Conservation (phyloP, 768 basidiomycete species). For the Mrakia gelida region DNA sequence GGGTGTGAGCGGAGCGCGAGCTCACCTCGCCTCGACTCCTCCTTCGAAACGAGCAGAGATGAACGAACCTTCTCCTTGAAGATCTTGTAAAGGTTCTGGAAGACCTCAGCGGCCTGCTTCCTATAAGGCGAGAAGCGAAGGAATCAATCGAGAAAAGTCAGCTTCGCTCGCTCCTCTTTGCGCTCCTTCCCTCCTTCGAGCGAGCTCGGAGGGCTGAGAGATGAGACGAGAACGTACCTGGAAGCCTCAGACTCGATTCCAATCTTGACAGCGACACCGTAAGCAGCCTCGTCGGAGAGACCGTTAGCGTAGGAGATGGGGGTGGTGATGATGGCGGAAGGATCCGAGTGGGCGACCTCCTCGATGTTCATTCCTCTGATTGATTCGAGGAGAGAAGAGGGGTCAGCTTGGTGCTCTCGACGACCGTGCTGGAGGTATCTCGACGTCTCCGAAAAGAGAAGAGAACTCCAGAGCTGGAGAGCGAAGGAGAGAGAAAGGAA, state of each 20-base stretch:
- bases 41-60: neutral
- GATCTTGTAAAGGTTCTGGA: constrained; percentile 88
- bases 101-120: constrained; percentile 82
- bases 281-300: constrained; percentile 64
- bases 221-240: constrained; percentile 45
- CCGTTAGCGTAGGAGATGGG: constrained; percentile 82
- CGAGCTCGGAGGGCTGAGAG: neutral
- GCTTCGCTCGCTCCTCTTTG: neutral
- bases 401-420: neutral
- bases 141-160: neutral
- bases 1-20: neutral
- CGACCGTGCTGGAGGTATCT: neutral
- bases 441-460: too few relatives aligned
- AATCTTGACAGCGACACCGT: constrained; percentile 77
- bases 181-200: neutral
- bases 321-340: constrained; percentile 88
- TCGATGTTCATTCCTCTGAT: constrained; percentile 92
- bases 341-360: constrained; percentile 95
- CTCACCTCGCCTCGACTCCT: neutral
- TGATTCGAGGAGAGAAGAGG: neutral
- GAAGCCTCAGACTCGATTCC: constrained; percentile 73
- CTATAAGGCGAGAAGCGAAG: neutral
- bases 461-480: neutral
- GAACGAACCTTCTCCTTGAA: constrained; percentile 76
- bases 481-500: neutral